phyloP scores from a whole-genome alignment of 2,329 filamentous ascomycete species.

The Cladosporium sphaerospermum region DNA sequence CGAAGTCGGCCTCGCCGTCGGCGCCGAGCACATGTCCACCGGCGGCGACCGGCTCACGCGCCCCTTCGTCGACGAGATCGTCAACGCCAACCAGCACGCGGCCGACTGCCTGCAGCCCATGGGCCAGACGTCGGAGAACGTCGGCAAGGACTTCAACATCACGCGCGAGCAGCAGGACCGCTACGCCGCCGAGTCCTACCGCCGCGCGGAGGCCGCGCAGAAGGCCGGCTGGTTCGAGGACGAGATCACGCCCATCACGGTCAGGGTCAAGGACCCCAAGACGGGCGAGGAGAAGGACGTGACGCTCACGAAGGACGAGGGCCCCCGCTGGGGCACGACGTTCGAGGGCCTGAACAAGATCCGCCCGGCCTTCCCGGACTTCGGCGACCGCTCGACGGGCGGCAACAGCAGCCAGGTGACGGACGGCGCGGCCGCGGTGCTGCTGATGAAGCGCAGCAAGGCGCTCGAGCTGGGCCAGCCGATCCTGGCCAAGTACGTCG shows the following conservation, averaged over 20 bases:
- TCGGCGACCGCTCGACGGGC: conserved; percentile 78
- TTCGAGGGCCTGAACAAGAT: conserved; percentile 77
- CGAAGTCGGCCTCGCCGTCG: conserved; percentile 78
- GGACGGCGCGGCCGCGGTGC: conserved; percentile 81
- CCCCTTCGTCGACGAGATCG: conserved; percentile 72
- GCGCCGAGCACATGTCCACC: conserved; percentile 80
- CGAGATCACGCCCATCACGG: conserved; percentile 85
- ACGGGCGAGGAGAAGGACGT: conserved; percentile 70
- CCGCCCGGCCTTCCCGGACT: conserved; percentile 82
- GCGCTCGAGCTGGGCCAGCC: conserved; percentile 82
- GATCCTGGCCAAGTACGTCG: conserved; percentile 90
- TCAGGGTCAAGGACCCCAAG: conserved; percentile 76
- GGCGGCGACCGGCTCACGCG: conserved; percentile 63
- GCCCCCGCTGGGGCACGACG: conserved; percentile 84
- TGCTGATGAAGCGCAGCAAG: conserved; percentile 91
- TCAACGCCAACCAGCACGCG: conserved; percentile 66
- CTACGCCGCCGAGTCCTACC: conserved; percentile 82
- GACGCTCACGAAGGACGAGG: conserved; percentile 79
- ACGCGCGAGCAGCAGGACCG: conserved; percentile 72
- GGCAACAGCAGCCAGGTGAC: conserved; percentile 95
- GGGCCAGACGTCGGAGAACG: conserved; percentile 97
- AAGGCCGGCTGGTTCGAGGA: conserved; percentile 88
- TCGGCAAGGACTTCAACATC: conserved; percentile 84
- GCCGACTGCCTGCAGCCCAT: conserved; percentile 87
- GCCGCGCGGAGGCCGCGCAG: conserved; percentile 80